Percentiles rank a stretch among this genome's conserved stretches.
Evolutionary conservation across 2,329 filamentous ascomycete genomes (phyloP).

Genomic region (Dissoconium aciculare): DNA sequence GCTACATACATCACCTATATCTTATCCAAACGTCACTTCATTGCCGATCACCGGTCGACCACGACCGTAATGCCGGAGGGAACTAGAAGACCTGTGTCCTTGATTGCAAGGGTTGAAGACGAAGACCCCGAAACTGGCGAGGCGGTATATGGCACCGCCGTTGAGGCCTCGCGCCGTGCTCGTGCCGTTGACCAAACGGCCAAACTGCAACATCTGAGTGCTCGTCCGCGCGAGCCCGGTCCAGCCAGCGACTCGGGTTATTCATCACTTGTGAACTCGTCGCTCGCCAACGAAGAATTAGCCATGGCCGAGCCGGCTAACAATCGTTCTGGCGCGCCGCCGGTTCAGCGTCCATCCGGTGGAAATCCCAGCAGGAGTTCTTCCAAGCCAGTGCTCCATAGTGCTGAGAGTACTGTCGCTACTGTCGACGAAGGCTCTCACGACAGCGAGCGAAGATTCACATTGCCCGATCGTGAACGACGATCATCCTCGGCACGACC

Average conservation of each 20-base stretch:
- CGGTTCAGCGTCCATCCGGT: slow-evolving; percentile 3
- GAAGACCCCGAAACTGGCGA: slow-evolving; percentile 28
- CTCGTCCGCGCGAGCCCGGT: slow-evolving; percentile 22
- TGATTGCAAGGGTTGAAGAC: slow-evolving; percentile 24
- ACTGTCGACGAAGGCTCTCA: slow-evolving; percentile 30
- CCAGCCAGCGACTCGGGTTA: slow-evolving; percentile 47
- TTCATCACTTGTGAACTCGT: too few species aligned
- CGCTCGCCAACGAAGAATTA: slow-evolving; percentile 17
- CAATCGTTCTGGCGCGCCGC: slow-evolving; percentile 5
- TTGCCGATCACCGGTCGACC: too few species aligned
- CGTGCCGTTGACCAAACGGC: slow-evolving; percentile 30
- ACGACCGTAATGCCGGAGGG: background rate
- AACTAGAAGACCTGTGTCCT: background rate
- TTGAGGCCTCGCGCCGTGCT: slow-evolving; percentile 32
- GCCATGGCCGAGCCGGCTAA: slow-evolving; percentile 5
- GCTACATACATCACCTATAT: too few species aligned
- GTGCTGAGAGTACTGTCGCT: background rate
- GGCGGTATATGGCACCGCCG: slow-evolving; percentile 31
- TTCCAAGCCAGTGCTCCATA: slow-evolving; percentile 2
- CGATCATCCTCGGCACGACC: background rate
- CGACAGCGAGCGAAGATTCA: slow-evolving; percentile 19
- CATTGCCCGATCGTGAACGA: slow-evolving; percentile 8
- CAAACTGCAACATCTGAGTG: slow-evolving; percentile 6
- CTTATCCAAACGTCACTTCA: too few species aligned
- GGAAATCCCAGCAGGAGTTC: slow-evolving; percentile 5